Percentiles rank a stretch among this genome's conserved stretches.
These are phyloP conservation scores for Pichia sp. DNA, from an alignment of 1,139 yeast genomes.

Conservation along the genomic window DNA sequence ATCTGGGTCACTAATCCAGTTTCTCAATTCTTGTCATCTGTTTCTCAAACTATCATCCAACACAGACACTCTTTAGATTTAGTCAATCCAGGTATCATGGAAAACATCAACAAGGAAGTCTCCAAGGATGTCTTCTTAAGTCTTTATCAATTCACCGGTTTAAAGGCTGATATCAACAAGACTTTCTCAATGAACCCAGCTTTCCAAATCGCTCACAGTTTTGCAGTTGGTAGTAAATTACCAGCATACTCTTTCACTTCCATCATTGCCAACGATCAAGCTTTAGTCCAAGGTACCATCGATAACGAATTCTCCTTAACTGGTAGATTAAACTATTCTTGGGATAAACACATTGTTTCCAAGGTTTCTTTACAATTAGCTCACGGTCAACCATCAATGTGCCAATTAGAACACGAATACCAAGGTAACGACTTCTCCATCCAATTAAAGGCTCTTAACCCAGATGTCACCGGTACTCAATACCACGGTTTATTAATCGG, in stretches of 20 bases:
- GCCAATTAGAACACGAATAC: slow-evolving; percentile 95
- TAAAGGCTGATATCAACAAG: slow-evolving; percentile 95
- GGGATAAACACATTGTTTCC: slow-evolving; percentile 78
- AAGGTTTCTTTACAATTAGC: slow-evolving; percentile 90
- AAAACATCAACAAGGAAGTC: slow-evolving; percentile 91
- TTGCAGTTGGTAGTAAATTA: slow-evolving; percentile 83
- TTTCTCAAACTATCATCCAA: slow-evolving; percentile 66
- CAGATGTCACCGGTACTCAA: slow-evolving; percentile 68
- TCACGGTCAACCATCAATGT: slow-evolving; percentile 88
- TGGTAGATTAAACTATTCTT: slow-evolving; percentile 90
- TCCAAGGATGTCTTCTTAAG: slow-evolving; percentile 87
- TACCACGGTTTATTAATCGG: slow-evolving; percentile 92
- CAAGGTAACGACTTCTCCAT: slow-evolving; percentile 86
- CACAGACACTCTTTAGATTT: slow-evolving; percentile 84
- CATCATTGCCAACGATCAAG: slow-evolving; percentile 81
- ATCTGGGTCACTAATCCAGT: slow-evolving; percentile 89
- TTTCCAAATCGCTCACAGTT: slow-evolving; percentile 96
- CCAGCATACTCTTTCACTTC: slow-evolving; percentile 95
- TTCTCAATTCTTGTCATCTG: slow-evolving; percentile 75
- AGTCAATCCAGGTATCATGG: slow-evolving; percentile 92
- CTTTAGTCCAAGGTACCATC: slow-evolving; percentile 87
- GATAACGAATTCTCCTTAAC: slow-evolving; percentile 84
- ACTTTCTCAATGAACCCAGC: slow-evolving; percentile 90
- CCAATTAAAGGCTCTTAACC: slow-evolving; percentile 90
- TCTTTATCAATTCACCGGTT: slow-evolving; percentile 92